phyloP scores from a whole-genome alignment of 2,329 filamentous ascomycete genomes.

The Epichloe festucae region DNA sequence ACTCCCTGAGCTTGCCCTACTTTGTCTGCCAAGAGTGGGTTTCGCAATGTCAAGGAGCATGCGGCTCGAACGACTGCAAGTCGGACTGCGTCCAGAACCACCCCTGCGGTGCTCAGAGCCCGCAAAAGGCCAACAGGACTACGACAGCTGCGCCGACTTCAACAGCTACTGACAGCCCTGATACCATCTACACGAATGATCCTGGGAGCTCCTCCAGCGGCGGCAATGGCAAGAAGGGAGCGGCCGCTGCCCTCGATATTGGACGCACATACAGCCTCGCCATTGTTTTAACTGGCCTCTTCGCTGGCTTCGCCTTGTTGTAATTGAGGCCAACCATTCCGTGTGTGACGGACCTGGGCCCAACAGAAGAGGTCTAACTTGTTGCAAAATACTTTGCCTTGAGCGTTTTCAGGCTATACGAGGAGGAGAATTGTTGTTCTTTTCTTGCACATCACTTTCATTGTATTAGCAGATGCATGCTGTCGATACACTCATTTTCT shows the following conservation, averaged over 20 bases:
- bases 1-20: constrained; percentile 66
- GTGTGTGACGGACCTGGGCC: background rate
- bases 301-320: constrained; percentile 28
- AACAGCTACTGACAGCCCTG: constrained; percentile 24
- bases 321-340: constrained; percentile 7
- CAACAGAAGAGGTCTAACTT: background rate
- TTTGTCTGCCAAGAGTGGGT: constrained; percentile 62
- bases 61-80: constrained; percentile 54
- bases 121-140: constrained; percentile 26
- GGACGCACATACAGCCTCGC: constrained; percentile 25
- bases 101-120: constrained; percentile 5
- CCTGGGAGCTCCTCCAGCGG: constrained; percentile 9
- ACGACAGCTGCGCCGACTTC: constrained; percentile 19
- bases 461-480: background rate
- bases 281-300: constrained; percentile 24
- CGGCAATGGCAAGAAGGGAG: constrained; percentile 14
- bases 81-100: constrained; percentile 5
- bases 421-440: background rate
- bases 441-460: background rate
- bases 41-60: constrained; percentile 60
- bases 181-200: constrained; percentile 8
- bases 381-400: background rate
- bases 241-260: constrained; percentile 19
- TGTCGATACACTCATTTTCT: background rate
- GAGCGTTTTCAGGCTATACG: background rate